Conservation (phyloP, 2,329 filamentous ascomycete species). For the Orbilia oligospora region DNA sequence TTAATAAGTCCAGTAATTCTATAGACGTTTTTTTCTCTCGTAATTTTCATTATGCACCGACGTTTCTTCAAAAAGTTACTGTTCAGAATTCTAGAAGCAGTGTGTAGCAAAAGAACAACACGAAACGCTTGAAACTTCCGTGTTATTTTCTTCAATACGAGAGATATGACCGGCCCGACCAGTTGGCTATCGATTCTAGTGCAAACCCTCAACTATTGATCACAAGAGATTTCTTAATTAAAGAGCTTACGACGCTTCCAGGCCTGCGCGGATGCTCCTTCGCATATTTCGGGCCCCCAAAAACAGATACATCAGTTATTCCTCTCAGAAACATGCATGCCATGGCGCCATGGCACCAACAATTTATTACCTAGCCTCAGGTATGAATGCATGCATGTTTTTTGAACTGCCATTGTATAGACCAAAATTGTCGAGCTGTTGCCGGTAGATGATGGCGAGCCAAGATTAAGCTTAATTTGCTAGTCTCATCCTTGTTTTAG, state of each 20-base stretch:
- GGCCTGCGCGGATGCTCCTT: background rate
- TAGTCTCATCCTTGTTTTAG: background rate
- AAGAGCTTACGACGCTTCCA: conserved; percentile 18
- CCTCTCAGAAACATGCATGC: background rate
- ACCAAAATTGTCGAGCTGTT: background rate
- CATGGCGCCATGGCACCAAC: background rate
- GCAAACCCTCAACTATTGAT: background rate
- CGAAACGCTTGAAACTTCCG: conserved; percentile 1
- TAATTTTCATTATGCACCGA: too few species aligned
- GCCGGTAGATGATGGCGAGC: conserved; percentile 5
- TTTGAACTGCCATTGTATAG: background rate
- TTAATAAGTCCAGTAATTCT: too few species aligned
- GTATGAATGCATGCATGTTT: background rate
- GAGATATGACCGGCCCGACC: background rate
- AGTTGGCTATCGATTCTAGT: background rate
- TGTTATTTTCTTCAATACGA: conserved; percentile 34
- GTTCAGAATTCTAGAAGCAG: too few species aligned
- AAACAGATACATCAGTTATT: background rate
- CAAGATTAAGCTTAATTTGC: conserved; percentile 25
- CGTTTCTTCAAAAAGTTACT: too few species aligned
- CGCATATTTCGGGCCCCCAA: conserved; percentile 26
- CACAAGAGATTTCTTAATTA: background rate
- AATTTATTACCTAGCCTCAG: background rate
- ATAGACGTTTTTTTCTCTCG: too few species aligned
- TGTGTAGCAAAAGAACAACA: conserved; percentile 27